Evolutionary conservation across 1,284 basidiomycete genomes (phyloP).

Genomic region (Microbotryum violaceum): DNA sequence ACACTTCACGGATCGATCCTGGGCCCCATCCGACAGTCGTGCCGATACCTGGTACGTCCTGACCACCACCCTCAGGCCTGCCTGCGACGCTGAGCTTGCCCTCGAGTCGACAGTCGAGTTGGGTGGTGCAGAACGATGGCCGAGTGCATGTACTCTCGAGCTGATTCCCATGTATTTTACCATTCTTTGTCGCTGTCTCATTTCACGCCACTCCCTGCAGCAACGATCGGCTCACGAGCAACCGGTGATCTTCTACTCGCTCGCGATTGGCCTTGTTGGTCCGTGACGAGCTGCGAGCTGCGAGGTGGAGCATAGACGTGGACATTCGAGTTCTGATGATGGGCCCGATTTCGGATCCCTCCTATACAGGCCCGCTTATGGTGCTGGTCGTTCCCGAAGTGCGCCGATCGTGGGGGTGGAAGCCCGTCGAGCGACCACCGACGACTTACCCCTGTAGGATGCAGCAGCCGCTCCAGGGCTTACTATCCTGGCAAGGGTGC

Average conservation of each 20-base stretch:
- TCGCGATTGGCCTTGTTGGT: conserved; percentile 56
- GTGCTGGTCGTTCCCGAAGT: conserved; percentile 71
- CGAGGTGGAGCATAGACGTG: not conserved
- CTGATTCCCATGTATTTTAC: not conserved
- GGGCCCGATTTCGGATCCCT: not conserved
- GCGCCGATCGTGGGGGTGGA: conserved; percentile 61
- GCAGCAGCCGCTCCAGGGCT: not conserved
- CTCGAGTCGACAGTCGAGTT: not conserved
- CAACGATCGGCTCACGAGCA: conserved; percentile 82
- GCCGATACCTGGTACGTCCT: conserved; percentile 25
- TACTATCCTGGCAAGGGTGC: not conserved
- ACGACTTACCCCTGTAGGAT: conserved; percentile 76
- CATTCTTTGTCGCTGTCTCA: not conserved
- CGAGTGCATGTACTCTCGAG: not conserved
- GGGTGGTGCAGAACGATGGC: not conserved
- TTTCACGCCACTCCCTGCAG: conserved; percentile 38
- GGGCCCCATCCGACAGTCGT: conserved; percentile 23
- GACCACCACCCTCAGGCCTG: too few species aligned
- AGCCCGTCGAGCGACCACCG: conserved; percentile 65
- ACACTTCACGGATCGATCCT: conserved; percentile 8
- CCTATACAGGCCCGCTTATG: conserved; percentile 60
- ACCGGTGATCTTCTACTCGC: conserved; percentile 84
- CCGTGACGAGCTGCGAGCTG: conserved; percentile 6
- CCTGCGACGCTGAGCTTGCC: not conserved
- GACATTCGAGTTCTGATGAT: not conserved